These are phyloP conservation scores for Suhomyces chickasaworum DNA, from an alignment of 1,139 yeast species.

Conservation along the genomic window DNA sequence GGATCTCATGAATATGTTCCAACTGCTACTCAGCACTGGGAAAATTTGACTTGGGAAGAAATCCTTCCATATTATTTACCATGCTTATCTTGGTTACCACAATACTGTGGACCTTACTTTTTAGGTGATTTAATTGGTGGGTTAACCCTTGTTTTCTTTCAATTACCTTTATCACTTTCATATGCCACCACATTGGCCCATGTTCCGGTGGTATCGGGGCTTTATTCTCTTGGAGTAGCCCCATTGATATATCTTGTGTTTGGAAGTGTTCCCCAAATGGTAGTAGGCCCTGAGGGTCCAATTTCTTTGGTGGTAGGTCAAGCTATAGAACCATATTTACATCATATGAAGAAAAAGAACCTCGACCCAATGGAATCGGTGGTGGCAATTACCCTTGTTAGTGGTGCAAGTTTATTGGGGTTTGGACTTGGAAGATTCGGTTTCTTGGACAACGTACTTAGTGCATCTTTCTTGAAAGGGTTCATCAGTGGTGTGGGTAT, in stretches of 20 bases:
- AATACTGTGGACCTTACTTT: conserved; percentile 54
- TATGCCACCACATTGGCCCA: conserved; percentile 90
- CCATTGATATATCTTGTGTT: conserved; percentile 80
- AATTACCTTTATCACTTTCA: conserved; percentile 84
- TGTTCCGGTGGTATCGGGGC: conserved; percentile 85
- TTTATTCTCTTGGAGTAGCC: conserved; percentile 77
- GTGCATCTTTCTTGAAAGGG: conserved; percentile 81
- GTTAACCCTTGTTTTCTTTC: conserved; percentile 84
- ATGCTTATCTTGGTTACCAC: conserved; percentile 73
- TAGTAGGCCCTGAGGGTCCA: conserved; percentile 96
- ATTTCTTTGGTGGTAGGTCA: conserved; percentile 90
- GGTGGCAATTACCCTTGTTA: conserved; percentile 70
- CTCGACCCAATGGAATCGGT: conserved; percentile 66
- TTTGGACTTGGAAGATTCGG: conserved; percentile 87
- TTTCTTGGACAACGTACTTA: conserved; percentile 81
- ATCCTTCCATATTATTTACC: conserved; percentile 75
- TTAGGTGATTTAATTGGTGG: conserved; percentile 86
- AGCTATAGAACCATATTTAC: conserved; percentile 70
- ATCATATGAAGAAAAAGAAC: conserved; percentile 46
- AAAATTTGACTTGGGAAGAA: conserved; percentile 31
- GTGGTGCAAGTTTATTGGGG: conserved; percentile 74
- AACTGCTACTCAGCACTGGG: conserved; percentile 22
- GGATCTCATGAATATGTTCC: conserved; percentile 27
- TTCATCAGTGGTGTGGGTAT: conserved; percentile 93
- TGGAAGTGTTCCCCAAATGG: conserved; percentile 95